phyloP scores from a whole-genome alignment of 164 flowering plant genomes.

The Kalanchoe fedtschenkoi region DNA sequence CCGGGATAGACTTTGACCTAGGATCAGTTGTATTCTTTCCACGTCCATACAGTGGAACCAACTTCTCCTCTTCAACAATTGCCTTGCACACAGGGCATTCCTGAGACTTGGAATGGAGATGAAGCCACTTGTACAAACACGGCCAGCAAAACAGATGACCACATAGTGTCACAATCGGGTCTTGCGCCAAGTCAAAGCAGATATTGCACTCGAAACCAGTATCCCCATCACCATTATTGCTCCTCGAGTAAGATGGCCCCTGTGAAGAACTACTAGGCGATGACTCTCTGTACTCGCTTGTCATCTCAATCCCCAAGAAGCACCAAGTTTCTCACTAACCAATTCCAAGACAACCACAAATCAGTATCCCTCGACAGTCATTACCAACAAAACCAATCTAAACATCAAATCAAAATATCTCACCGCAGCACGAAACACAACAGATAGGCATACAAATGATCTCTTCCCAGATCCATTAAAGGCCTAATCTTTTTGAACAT shows the following conservation, averaged over 20 bases:
- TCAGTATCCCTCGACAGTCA: too few relatives aligned
- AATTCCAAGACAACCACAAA: neutral
- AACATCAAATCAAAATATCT: too few relatives aligned
- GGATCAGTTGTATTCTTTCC: constrained; percentile 55
- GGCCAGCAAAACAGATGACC: constrained; percentile 86
- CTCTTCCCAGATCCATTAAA: too few relatives aligned
- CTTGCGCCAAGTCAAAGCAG: constrained; percentile 73
- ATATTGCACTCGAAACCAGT: constrained; percentile 72
- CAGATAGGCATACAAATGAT: too few relatives aligned
- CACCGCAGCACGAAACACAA: too few relatives aligned
- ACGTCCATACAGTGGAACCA: constrained; percentile 73
- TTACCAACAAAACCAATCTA: neutral
- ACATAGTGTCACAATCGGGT: constrained; percentile 67
- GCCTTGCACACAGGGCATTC: constrained; percentile 86
- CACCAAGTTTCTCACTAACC: neutral
- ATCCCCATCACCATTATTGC: constrained; percentile 28
- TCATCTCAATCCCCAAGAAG: neutral
- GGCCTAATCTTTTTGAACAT: too few relatives aligned
- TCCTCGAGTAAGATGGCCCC: constrained; percentile 12
- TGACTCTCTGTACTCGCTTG: neutral
- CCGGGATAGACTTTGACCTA: constrained; percentile 51
- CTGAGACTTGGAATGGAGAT: constrained; percentile 45
- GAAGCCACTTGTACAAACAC: constrained; percentile 70
- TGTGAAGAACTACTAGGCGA: neutral
- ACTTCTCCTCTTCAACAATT: constrained; percentile 50